Evolutionary conservation across 2,329 filamentous ascomycete species (phyloP).

Genomic region (Venturia nashicola): DNA sequence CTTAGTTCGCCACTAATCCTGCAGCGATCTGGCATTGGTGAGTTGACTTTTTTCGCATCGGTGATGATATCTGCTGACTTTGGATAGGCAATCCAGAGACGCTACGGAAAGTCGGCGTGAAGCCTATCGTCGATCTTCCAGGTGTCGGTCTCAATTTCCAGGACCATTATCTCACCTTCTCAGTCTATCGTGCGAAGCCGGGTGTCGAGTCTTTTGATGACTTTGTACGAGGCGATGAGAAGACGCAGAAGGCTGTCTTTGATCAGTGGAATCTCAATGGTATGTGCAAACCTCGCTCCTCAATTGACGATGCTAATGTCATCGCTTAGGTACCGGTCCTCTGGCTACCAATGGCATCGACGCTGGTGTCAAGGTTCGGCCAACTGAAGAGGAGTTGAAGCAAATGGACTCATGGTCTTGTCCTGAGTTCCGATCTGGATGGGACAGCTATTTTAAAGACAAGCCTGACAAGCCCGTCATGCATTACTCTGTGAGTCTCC

Average conservation of each 20-base stretch:
- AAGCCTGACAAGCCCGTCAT: constrained; percentile 80
- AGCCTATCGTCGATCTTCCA: constrained; percentile 57
- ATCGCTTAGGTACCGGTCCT: constrained; percentile 44
- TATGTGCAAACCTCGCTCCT: background rate
- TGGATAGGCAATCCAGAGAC: constrained; percentile 50
- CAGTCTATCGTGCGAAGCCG: constrained; percentile 59
- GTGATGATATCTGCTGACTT: constrained; percentile 9
- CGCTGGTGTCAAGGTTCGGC: constrained; percentile 66
- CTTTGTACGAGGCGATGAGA: constrained; percentile 61
- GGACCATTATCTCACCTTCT: constrained; percentile 59
- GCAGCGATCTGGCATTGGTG: constrained; percentile 57
- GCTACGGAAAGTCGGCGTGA: constrained; percentile 54
- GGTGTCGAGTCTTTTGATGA: constrained; percentile 70
- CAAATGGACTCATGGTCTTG: constrained; percentile 63
- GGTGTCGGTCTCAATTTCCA: constrained; percentile 69
- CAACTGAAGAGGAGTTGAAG: constrained; percentile 53
- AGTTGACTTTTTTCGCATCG: constrained; percentile 4
- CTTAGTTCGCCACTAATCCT: constrained; percentile 63
- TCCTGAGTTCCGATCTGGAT: constrained; percentile 60
- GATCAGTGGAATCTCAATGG: constrained; percentile 71
- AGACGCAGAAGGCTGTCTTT: constrained; percentile 60
- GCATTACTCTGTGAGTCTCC: constrained; percentile 51
- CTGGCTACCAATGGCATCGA: constrained; percentile 70
- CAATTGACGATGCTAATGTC: background rate
- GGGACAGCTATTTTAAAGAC: constrained; percentile 73